phyloP scores from a whole-genome alignment of 1,139 yeast genomes.

The Debaryomyces udenii region DNA sequence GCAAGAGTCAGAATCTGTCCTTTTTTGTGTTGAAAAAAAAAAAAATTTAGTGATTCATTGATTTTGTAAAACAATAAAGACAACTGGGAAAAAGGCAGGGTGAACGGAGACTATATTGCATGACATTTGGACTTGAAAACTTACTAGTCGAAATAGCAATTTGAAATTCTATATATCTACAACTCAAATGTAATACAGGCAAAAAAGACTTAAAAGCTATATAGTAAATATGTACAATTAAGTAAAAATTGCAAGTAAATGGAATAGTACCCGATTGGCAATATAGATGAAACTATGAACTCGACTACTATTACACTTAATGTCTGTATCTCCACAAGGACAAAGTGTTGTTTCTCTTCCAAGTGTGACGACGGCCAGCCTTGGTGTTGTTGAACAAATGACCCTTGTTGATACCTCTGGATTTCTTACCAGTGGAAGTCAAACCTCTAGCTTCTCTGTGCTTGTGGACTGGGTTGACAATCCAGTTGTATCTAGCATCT shows the following conservation, averaged over 20 bases:
- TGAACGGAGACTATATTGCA: constrained; percentile 1
- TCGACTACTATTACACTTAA: constrained; percentile 38
- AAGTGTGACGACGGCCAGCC: constrained; percentile 98
- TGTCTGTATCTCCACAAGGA: constrained; percentile 99
- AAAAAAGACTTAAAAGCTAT: constrained; percentile 8
- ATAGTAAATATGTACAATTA: constrained; percentile 4
- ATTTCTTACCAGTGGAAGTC: constrained; percentile 97
- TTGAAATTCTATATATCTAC: too few relatives aligned
- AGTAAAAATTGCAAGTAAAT: constrained; percentile 4
- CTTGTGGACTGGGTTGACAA: constrained; percentile 99
- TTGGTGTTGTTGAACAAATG: constrained; percentile 98
- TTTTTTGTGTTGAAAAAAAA: constrained; percentile 7
- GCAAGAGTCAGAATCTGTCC: constrained; percentile 6
- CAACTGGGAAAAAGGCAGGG: neutral
- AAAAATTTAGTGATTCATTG: constrained; percentile 4
- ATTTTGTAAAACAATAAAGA: constrained; percentile 3
- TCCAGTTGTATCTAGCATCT: constrained; percentile 99
- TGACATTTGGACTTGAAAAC: neutral
- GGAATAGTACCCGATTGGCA: neutral
- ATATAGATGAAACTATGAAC: neutral
- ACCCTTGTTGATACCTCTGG: constrained; percentile 99
- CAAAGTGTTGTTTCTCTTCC: constrained; percentile 99
- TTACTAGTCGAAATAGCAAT: neutral
- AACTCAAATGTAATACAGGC: constrained; percentile 4
- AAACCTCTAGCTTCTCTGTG: constrained; percentile 99